These are phyloP conservation scores for Termitomyces sp. DNA, from an alignment of 768 basidiomycete genomes.

Conservation along the genomic window DNA sequence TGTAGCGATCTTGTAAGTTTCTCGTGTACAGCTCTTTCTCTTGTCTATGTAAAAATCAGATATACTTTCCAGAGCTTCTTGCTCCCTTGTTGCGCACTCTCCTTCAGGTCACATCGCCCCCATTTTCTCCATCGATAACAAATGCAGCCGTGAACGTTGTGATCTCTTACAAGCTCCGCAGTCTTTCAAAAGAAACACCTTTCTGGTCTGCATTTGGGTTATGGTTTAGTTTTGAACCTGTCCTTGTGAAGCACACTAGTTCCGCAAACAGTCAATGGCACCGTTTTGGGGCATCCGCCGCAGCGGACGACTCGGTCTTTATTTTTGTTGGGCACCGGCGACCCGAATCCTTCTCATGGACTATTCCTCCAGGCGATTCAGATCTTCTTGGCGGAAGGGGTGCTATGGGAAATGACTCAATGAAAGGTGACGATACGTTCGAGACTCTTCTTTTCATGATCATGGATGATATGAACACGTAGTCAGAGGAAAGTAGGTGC, in stretches of 20 bases:
- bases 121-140: constrained; percentile 23
- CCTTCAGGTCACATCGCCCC: constrained; percentile 60
- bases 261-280: constrained; percentile 24
- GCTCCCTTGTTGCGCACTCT: constrained; percentile 73
- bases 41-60: constrained; percentile 32
- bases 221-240: constrained; percentile 65
- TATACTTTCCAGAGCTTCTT: constrained; percentile 82
- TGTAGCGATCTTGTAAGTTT: constrained; percentile 78
- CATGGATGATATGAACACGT: constrained; percentile 18
- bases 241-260: constrained; percentile 29
- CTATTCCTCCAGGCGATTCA: constrained; percentile 40
- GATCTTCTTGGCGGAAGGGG: constrained; percentile 57
- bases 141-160: constrained; percentile 33
- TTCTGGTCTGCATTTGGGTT: constrained; percentile 81
- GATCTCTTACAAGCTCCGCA: constrained; percentile 76
- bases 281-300: constrained; percentile 31
- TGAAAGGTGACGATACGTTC: constrained; percentile 64
- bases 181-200: constrained; percentile 60
- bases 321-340: constrained; percentile 59
- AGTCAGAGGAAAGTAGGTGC: neutral
- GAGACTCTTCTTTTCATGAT: constrained; percentile 56
- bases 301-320: constrained; percentile 40
- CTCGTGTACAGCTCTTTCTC: neutral
- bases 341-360: constrained; percentile 53
- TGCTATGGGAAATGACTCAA: constrained; percentile 31